Evolutionary conservation across 805 yeast genomes (phyloP).

Genomic region (Spathaspora arborariae): DNA sequence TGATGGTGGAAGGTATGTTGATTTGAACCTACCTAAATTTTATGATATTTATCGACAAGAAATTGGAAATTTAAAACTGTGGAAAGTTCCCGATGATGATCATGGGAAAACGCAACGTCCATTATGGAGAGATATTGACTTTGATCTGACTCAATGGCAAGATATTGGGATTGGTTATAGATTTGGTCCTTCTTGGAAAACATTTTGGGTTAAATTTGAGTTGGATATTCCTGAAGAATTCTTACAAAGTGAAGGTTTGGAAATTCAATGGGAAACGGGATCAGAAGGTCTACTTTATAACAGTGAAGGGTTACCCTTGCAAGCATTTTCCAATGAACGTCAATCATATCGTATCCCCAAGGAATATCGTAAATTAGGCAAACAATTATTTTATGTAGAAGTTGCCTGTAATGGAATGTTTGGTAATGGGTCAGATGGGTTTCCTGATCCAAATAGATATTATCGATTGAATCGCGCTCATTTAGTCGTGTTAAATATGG

Average conservation of each 20-base stretch:
- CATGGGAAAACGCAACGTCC: constrained; percentile 54
- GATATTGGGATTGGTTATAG: constrained; percentile 64
- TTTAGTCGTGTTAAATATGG: constrained; percentile 72
- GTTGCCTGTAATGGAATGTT: constrained; percentile 94
- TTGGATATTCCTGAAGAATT: constrained; percentile 63
- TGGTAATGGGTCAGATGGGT: constrained; percentile 60
- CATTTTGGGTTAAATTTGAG: constrained; percentile 84
- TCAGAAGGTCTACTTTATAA: constrained; percentile 83
- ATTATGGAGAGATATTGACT: constrained; percentile 52
- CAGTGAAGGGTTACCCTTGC: constrained; percentile 62
- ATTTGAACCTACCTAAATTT: constrained; percentile 76
- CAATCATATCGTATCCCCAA: constrained; percentile 66
- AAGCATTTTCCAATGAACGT: constrained; percentile 83
- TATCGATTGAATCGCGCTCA: constrained; percentile 71
- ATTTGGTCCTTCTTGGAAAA: constrained; percentile 96
- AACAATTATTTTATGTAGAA: constrained; percentile 75
- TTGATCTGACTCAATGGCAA: constrained; percentile 44
- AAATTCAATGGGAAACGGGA: constrained; percentile 80
- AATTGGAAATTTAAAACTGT: constrained; percentile 49
- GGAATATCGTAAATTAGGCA: constrained; percentile 46
- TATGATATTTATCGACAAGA: constrained; percentile 62
- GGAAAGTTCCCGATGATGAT: constrained; percentile 63
- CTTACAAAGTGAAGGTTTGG: constrained; percentile 47
- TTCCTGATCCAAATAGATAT: constrained; percentile 66
- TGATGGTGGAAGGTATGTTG: constrained; percentile 71